Evolutionary conservation across 768 basidiomycete genomes (phyloP).

Genomic region (Rhodotorula paludigena): DNA sequence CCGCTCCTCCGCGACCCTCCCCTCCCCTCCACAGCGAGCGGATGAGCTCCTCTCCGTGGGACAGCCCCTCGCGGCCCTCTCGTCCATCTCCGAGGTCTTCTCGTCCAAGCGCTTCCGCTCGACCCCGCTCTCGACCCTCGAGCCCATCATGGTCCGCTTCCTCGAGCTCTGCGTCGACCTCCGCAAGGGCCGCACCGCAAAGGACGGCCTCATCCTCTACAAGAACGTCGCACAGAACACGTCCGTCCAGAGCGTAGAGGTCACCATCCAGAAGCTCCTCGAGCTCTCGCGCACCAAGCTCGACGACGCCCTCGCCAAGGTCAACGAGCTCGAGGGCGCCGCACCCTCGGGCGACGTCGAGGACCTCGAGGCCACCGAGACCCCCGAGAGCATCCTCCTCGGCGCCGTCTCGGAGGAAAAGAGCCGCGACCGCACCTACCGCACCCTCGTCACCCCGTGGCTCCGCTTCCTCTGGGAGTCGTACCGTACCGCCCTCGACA

Average conservation of each 20-base stretch:
- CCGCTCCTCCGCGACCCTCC: too few species aligned
- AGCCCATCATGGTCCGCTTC: conserved; percentile 93
- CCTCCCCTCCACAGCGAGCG: conserved; percentile 45
- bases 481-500: conserved; percentile 90
- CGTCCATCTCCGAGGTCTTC: conserved; percentile 84
- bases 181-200: conserved; percentile 86
- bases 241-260: conserved; percentile 83
- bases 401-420: conserved; percentile 85
- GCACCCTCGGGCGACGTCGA: conserved; percentile 64
- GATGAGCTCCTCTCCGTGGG: conserved; percentile 88
- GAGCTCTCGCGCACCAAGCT: conserved; percentile 49
- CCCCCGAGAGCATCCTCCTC: conserved; percentile 83
- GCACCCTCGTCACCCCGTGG: conserved; percentile 93
- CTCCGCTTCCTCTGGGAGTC: conserved; percentile 99
- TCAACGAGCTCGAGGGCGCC: conserved; percentile 46
- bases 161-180: conserved; percentile 93
- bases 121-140: conserved; percentile 78
- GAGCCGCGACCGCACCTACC: conserved; percentile 87
- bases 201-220: conserved; percentile 93
- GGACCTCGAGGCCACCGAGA: conserved; percentile 91
- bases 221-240: conserved; percentile 96
- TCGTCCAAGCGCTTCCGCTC: conserved; percentile 83
- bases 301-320: conserved; percentile 47
- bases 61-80: conserved; percentile 81
- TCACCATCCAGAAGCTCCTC: conserved; percentile 81